phyloP scores from a whole-genome alignment of 2,329 filamentous ascomycete species.

The Sporothrix globosa region DNA sequence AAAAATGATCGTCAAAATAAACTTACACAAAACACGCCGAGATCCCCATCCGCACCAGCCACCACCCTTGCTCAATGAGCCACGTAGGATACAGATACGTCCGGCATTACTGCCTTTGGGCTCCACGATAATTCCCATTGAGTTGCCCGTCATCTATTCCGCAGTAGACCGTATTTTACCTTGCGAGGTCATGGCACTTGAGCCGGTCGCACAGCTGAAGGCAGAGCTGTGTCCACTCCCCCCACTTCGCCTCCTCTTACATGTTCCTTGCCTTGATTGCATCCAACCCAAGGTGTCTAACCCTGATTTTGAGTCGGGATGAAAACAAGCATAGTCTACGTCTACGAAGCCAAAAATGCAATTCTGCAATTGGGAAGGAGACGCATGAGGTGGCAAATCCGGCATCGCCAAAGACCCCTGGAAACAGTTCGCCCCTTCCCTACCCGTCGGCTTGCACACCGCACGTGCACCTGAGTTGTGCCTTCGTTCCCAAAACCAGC shows the following conservation, averaged over 20 bases:
- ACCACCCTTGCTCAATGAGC: conserved; percentile 19
- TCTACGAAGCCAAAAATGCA: background rate
- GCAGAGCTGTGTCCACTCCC: conserved; percentile 11
- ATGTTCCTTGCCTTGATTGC: conserved; percentile 22
- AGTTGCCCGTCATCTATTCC: background rate
- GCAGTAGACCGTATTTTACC: background rate
- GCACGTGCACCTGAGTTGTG: background rate
- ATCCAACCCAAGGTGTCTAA: conserved; percentile 9
- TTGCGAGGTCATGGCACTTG: background rate
- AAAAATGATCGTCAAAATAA: background rate
- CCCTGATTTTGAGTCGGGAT: conserved; percentile 24
- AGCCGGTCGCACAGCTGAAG: conserved; percentile 16
- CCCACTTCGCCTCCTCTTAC: conserved; percentile 24
- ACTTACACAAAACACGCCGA: background rate
- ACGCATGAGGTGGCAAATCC: conserved; percentile 9
- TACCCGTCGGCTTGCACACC: conserved; percentile 20
- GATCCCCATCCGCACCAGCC: conserved; percentile 14
- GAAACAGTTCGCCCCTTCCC: conserved; percentile 5
- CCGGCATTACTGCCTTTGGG: conserved; percentile 1
- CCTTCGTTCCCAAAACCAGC: background rate
- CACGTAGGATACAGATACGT: conserved; percentile 2
- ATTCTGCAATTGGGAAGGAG: background rate
- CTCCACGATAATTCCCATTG: conserved; percentile 13
- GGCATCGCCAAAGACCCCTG: conserved; percentile 19
- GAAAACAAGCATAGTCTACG: conserved; percentile 4